Base-by-base conservation (phyloP, 2,329 filamentous ascomycete species). In the Ophiocordyceps camponoti-leonardi region DNA sequence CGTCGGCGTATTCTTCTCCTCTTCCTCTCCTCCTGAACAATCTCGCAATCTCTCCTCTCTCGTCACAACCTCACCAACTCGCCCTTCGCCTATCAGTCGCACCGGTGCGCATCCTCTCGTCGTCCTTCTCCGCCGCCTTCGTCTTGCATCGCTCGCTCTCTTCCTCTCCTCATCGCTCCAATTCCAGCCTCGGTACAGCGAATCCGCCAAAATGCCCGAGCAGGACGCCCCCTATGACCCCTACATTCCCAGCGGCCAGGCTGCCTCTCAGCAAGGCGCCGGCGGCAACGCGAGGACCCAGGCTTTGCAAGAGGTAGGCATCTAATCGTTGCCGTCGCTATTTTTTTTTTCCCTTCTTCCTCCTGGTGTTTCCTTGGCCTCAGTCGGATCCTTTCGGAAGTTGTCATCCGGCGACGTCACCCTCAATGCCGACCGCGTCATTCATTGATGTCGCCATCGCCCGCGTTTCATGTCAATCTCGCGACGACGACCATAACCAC, bases 271-370 rank as follows among this genome's bases (percentile, higher is more conserved):
- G 48, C 55, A 67, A 61, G 65, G 57, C 50, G 59, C 54, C 58
- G 66, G 59, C 53, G 71, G 64, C 52, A 75, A 65, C 61, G 63
- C 64, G 49, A 65, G 75, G 61, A 71, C 74, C 46, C 67, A 72
- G 52, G 83, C 82, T 52, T 75, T 94, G 54, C 86, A 94, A 76
- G 82, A 81, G 67, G 86, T 94, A 82, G 72, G 85, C 18, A 39
- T 12, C 18, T 14, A 12, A 18, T 39, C 11, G n/a, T 8, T 19
- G 8, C 18, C 7, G 35, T 39, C 18, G 35, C n/a, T 19, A 1
- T 39, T 11, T 61, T 40, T 47, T 45, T 52, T 13, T 44, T 6
- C 13, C 28, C n/a, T n/a, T 4, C n/a, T n/a, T n/a, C n/a, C n/a
- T n/a, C n/a, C n/a, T 42, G n/a, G 12, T 19, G 19, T 19, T 13